Base-by-base conservation (phyloP, 2,329 filamentous ascomycete genomes). In the Thelonectria discophora region DNA sequence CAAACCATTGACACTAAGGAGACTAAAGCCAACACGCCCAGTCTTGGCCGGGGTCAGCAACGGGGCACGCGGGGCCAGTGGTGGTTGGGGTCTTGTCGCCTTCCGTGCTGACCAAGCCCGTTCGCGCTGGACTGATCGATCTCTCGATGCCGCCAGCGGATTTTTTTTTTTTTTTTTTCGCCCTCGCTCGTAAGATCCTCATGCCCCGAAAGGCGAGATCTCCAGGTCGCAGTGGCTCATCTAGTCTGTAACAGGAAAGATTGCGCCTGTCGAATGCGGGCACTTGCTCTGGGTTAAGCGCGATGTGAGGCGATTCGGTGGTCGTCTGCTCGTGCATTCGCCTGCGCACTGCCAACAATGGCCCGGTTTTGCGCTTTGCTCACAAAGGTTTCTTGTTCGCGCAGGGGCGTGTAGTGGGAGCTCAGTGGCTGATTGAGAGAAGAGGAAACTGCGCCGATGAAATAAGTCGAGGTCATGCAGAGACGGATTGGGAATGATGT, bases 191-290 rank as follows among this genome's bases (percentile, higher is more conserved):
- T 37, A 15, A 37, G 11, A 15, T 15, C 34, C 34, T 37, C 6
- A 15, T 13, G 34, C 15, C 15, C 15, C 34, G 34, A 37, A 9
- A 15, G 11, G 5, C 12, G 10, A 37, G 4, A 11, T 37, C 34
- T 5, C 27, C 27, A 30, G 27, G 27, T 30, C 27, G 9, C 27
- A 30, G 7, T 30, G 17, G 15, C 40, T 47, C 45, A 6, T 47
- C 20, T 27, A 47, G 45, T 43, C 45, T 47, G 20, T 11, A 47
- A 47, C 17, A 11, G 45, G 45, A 47, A 47, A 47, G 45, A 30
- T 47, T 47, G 45, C 45, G 27, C 45, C 11, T 17, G 21, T 21
- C 45, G 24, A 30, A 12, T 27, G 24, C 17, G 10, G 24, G n/a
- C 45, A 47, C 24, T 45, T 18, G 13, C 39, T 24, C 17, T 20